Conservation (phyloP, 2,329 filamentous ascomycete species). For the Aphanocladium album region DNA sequence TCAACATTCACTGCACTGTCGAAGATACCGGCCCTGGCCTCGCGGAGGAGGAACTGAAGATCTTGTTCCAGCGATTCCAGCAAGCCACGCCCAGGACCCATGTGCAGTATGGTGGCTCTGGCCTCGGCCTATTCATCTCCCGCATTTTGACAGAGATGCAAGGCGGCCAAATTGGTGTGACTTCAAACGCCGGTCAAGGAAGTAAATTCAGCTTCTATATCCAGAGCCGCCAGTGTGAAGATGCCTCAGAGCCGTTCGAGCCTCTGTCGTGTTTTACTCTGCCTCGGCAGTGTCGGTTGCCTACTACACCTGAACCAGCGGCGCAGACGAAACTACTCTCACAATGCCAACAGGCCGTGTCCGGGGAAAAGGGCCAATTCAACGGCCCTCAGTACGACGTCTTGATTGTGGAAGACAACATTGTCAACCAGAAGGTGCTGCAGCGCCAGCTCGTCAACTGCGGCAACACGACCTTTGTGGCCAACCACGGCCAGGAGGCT, state of each 20-base stretch:
- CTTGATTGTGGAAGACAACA: constrained; percentile 63
- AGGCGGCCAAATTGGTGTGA: constrained; percentile 71
- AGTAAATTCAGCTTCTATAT: constrained; percentile 76
- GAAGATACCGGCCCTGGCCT: constrained; percentile 66
- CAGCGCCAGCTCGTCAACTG: constrained; percentile 56
- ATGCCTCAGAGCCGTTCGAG: constrained; percentile 34
- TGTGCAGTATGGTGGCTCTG: constrained; percentile 67
- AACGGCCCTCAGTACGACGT: constrained; percentile 43
- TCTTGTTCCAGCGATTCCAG: constrained; percentile 64
- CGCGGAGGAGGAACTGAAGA: constrained; percentile 58
- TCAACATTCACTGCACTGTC: constrained; percentile 69
- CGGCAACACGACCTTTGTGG: constrained; percentile 56
- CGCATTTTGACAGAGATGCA: constrained; percentile 71
- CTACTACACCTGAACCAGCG: constrained; percentile 13
- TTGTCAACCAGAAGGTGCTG: constrained; percentile 62
- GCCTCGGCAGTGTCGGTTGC: constrained; percentile 11
- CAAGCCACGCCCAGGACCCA: constrained; percentile 65
- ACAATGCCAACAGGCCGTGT: not conserved
- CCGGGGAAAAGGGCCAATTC: constrained; percentile 14
- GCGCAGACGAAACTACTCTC: not conserved
- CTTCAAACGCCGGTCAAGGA: constrained; percentile 60
- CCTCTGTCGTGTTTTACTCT: constrained; percentile 29
- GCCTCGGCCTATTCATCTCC: constrained; percentile 70
- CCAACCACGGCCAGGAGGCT: constrained; percentile 61
- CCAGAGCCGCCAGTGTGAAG: constrained; percentile 54